Evolutionary conservation across 2,329 filamentous ascomycete genomes (phyloP).

Genomic region (Incumbomyces delicatus): DNA sequence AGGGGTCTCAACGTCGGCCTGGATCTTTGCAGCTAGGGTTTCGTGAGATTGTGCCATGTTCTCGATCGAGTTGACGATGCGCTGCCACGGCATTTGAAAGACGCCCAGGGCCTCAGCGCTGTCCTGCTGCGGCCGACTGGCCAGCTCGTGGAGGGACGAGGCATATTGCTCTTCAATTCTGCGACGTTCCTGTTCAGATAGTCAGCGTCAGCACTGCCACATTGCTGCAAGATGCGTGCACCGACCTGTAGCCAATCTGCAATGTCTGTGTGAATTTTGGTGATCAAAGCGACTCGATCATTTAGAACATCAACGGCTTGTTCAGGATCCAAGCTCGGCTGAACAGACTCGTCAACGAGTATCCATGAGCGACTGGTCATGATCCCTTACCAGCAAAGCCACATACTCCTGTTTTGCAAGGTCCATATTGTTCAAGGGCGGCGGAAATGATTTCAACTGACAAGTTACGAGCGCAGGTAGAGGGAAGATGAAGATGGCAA

Average conservation of each 20-base stretch:
- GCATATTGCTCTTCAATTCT: constrained; percentile 87
- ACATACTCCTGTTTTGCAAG: constrained; percentile 6
- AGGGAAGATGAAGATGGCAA: too few species aligned
- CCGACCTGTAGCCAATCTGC: constrained; percentile 93
- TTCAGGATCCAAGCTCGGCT: constrained; percentile 71
- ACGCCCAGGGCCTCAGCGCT: constrained; percentile 73
- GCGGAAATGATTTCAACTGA: not conserved
- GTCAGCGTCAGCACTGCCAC: constrained; percentile 13
- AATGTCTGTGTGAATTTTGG: constrained; percentile 77
- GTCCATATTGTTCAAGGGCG: constrained; percentile 2
- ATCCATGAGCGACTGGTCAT: too few species aligned
- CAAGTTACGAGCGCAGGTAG: not conserved
- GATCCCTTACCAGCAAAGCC: not conserved
- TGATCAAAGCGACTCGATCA: constrained; percentile 80
- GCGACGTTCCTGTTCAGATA: constrained; percentile 64
- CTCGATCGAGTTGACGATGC: constrained; percentile 70
- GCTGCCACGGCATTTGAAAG: constrained; percentile 84
- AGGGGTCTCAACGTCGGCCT: constrained; percentile 76
- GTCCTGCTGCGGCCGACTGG: constrained; percentile 63
- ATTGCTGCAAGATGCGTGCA: not conserved
- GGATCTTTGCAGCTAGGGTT: constrained; percentile 68
- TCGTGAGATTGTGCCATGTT: constrained; percentile 76
- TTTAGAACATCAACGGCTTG: constrained; percentile 75
- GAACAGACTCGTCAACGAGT: constrained; percentile 12
- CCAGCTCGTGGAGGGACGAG: constrained; percentile 68